These are phyloP conservation scores for Irpex lacteus DNA, from an alignment of 1,284 basidiomycete genomes.

Conservation along the genomic window DNA sequence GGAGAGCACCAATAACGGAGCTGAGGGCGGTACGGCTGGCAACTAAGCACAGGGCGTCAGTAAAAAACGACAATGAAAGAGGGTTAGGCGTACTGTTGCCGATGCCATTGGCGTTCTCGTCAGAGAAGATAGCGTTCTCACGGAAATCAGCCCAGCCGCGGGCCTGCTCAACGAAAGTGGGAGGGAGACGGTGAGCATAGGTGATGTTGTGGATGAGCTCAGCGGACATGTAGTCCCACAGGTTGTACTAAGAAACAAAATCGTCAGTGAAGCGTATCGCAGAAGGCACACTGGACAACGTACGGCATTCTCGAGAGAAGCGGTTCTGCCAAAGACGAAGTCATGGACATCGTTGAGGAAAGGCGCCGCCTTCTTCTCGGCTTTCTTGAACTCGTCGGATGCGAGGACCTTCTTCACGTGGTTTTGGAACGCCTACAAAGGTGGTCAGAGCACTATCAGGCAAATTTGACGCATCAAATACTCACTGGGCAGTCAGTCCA, in stretches of 20 bases:
- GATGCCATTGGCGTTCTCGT: conserved; percentile 56
- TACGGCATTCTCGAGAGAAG: conserved; percentile 69
- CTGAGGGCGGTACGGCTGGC: conserved; percentile 77
- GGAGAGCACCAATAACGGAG: conserved; percentile 66
- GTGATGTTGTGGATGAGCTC: conserved; percentile 78
- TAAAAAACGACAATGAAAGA: too few species aligned
- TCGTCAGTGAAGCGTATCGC: neutral
- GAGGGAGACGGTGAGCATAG: conserved; percentile 69
- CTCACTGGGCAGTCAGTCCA: conserved; percentile 81
- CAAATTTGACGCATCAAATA: conserved; percentile 8
- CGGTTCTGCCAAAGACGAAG: conserved; percentile 67
- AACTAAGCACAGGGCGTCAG: conserved; percentile 57
- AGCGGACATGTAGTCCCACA: conserved; percentile 78
- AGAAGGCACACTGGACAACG: conserved; percentile 23
- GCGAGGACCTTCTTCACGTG: conserved; percentile 56
- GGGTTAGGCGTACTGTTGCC: conserved; percentile 79
- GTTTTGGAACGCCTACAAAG: conserved; percentile 53
- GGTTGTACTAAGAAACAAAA: conserved; percentile 52
- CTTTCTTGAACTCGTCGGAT: conserved; percentile 65
- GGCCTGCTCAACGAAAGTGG: conserved; percentile 67
- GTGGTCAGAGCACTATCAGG: neutral
- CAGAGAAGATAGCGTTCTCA: conserved; percentile 75
- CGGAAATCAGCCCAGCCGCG: conserved; percentile 75
- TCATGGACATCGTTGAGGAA: conserved; percentile 68
- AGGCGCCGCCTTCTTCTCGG: conserved; percentile 48